phyloP scores from a whole-genome alignment of 2,329 filamentous ascomycete genomes.

The Microcyclospora pomicola region DNA sequence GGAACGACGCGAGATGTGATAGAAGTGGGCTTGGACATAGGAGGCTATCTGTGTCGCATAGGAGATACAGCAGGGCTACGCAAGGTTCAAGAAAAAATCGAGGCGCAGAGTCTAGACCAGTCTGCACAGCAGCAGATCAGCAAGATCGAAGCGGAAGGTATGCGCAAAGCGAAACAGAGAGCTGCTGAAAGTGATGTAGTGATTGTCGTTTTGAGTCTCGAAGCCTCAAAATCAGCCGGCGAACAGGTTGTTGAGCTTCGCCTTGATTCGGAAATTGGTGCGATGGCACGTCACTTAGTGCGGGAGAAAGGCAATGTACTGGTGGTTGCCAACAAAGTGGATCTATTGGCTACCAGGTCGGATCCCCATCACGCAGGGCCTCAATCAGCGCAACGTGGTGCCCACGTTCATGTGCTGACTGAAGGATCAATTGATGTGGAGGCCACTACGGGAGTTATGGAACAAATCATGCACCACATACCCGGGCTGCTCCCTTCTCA shows the following conservation, averaged over 20 bases:
- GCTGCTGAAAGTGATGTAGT: constrained; percentile 76
- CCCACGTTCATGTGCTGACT: too few species aligned
- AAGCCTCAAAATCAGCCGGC: constrained; percentile 29
- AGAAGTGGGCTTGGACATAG: constrained; percentile 78
- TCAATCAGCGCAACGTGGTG: too few species aligned
- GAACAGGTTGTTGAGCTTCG: constrained; percentile 12
- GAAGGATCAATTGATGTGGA: constrained; percentile 5
- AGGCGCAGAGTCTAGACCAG: constrained; percentile 4
- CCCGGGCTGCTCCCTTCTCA: constrained; percentile 30
- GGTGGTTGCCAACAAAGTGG: constrained; percentile 48
- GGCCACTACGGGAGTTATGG: neutral
- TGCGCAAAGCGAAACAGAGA: constrained; percentile 67
- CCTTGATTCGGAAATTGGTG: constrained; percentile 42
- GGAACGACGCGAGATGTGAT: constrained; percentile 91
- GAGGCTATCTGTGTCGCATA: constrained; percentile 82
- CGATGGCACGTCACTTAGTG: constrained; percentile 38
- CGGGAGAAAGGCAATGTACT: constrained; percentile 39
- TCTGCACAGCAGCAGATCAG: constrained; percentile 38
- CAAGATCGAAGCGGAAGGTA: constrained; percentile 74
- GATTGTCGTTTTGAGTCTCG: constrained; percentile 65
- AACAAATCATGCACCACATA: constrained; percentile 26
- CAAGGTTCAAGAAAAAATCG: constrained; percentile 6
- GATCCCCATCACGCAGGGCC: neutral
- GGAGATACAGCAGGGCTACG: constrained; percentile 89
- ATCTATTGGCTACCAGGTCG: constrained; percentile 32